phyloP scores from a whole-genome alignment of 176 grass and related monocot species.

The Ensete ventricosum region DNA sequence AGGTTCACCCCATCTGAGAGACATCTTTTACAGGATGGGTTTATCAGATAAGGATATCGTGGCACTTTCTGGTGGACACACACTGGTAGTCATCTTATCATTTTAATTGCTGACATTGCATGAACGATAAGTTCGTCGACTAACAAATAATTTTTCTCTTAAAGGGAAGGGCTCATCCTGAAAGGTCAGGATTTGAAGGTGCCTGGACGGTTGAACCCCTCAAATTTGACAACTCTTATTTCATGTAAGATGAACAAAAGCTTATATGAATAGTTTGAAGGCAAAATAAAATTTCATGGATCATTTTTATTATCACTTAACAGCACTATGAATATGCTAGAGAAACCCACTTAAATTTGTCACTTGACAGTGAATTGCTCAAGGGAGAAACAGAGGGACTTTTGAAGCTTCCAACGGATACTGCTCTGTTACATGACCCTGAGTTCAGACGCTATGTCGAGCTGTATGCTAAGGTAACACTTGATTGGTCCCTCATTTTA shows the following conservation, averaged over 20 bases:
- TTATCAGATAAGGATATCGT: slow-evolving; percentile 88
- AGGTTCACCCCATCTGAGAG: slow-evolving; percentile 70
- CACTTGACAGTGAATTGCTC: slow-evolving; percentile 52
- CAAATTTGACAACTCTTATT: slow-evolving; percentile 89
- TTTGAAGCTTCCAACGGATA: slow-evolving; percentile 81
- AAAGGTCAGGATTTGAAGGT: slow-evolving; percentile 77
- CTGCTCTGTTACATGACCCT: slow-evolving; percentile 56
- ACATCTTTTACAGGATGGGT: slow-evolving; percentile 86
- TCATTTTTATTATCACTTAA: slow-evolving; percentile 25
- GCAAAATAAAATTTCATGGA: background rate
- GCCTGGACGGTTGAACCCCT: slow-evolving; percentile 78
- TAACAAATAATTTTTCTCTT: slow-evolving; percentile 8
- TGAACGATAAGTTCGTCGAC: background rate
- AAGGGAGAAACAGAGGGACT: slow-evolving; percentile 63
- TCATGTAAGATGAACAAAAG: slow-evolving; percentile 65
- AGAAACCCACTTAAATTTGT: background rate
- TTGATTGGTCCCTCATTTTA: background rate
- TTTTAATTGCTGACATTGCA: slow-evolving; percentile 2
- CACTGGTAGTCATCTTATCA: slow-evolving; percentile 44
- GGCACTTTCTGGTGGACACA: slow-evolving; percentile 73
- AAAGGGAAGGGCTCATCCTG: slow-evolving; percentile 75
- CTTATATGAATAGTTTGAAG: background rate
- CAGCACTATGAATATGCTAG: slow-evolving; percentile 10
- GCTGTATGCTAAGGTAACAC: slow-evolving; percentile 73
- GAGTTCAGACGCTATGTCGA: slow-evolving; percentile 74